Evolutionary conservation across 176 grass and related monocot genomes (phyloP).

Genomic region (Juncus inflexus): DNA sequence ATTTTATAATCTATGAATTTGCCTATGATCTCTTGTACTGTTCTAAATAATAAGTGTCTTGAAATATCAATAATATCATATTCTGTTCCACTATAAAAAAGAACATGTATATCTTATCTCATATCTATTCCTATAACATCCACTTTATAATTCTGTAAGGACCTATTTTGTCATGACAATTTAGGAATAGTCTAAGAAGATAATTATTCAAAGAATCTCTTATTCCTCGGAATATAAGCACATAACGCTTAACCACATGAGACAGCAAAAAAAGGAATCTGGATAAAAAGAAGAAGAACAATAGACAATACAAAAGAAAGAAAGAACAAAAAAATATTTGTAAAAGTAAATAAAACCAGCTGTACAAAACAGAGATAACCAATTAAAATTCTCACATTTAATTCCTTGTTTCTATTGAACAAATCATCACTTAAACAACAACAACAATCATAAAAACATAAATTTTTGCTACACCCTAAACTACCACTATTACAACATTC

Average conservation of each 20-base stretch:
- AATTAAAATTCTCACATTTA: slow-evolving; percentile 25
- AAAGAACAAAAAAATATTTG: slow-evolving; percentile 3
- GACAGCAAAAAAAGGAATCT: slow-evolving; percentile 9
- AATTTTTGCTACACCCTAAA: slow-evolving; percentile 16
- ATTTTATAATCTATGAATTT: no score
- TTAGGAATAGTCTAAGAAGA: no score
- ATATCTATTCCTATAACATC: no score
- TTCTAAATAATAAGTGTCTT: no score
- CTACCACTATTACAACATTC: slow-evolving; percentile 10
- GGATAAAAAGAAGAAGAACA: not conserved
- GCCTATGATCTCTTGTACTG: no score
- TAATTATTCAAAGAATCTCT: no score
- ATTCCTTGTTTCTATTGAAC: slow-evolving; percentile 21
- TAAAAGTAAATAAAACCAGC: slow-evolving; percentile 19
- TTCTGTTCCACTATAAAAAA: no score
- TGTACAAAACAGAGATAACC: slow-evolving; percentile 16
- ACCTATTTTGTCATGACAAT: no score
- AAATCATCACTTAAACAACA: not conserved
- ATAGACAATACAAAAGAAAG: slow-evolving; percentile 7
- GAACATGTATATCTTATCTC: no score
- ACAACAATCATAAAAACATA: not conserved
- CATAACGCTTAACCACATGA: slow-evolving; percentile 11
- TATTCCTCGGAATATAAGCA: no score
- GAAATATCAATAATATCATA: no score
- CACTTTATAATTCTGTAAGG: no score